These are phyloP conservation scores for Rhytidhysteron rufulum DNA, from an alignment of 2,329 filamentous ascomycete species.

Conservation along the genomic window DNA sequence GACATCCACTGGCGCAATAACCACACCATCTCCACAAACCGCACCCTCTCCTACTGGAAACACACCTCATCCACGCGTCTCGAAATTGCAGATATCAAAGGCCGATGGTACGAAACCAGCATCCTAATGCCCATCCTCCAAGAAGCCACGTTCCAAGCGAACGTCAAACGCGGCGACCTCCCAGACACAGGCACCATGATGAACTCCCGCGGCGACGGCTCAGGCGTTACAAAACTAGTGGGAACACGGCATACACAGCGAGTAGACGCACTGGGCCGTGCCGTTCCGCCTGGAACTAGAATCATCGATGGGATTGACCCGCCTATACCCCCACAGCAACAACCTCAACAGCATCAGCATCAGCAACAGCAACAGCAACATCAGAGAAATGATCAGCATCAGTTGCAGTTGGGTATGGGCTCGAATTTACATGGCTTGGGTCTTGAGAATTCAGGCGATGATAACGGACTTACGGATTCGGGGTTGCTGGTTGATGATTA, in stretches of 20 bases:
- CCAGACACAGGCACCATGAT: conserved; percentile 43
- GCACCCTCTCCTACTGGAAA: conserved; percentile 41
- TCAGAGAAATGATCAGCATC: conserved; percentile 1
- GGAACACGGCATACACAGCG: conserved; percentile 31
- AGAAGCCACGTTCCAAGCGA: conserved; percentile 24
- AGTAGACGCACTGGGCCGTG: conserved; percentile 39
- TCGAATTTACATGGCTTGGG: conserved; percentile 6
- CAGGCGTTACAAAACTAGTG: conserved; percentile 16
- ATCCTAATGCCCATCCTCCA: conserved; percentile 44
- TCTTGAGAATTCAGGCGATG: conserved; percentile 22
- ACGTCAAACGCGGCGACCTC: conserved; percentile 37
- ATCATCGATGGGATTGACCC: conserved; percentile 39
- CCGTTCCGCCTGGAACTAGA: conserved; percentile 34
- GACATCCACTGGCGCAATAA: conserved; percentile 49
- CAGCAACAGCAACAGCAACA: no score
- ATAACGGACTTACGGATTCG: no score
- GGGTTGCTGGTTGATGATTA: no score
- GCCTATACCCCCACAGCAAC: conserved; percentile 14
- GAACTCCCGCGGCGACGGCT: conserved; percentile 44
- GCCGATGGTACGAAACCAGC: conserved; percentile 58
- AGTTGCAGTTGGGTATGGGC: conserved; percentile 2
- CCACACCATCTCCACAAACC: conserved; percentile 35
- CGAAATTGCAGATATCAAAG: conserved; percentile 50
- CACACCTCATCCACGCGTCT: conserved; percentile 34
- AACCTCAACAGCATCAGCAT: conserved; percentile 6